A percentile compares a stretch with the other conserved stretches of the same genome.
phyloP scores from a whole-genome alignment of 768 basidiomycete species.

The Pleurotus djamor region DNA sequence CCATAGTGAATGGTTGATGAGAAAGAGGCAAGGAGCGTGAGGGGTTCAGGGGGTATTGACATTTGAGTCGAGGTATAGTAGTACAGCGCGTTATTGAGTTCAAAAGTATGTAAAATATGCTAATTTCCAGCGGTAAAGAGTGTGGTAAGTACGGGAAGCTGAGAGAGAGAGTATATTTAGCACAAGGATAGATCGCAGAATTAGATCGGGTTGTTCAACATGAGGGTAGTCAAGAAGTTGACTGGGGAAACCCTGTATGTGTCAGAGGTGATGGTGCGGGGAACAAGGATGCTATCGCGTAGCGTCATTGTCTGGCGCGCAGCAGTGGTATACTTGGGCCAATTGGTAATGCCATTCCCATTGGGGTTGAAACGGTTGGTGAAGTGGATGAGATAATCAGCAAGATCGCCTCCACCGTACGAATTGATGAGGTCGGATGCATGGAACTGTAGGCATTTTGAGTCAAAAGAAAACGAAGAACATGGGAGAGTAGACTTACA shows the following conservation, averaged over 20 bases:
- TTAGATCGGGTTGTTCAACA: background rate
- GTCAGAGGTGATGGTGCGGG: background rate
- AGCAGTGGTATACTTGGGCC: constrained; percentile 27
- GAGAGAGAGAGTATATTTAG: no score
- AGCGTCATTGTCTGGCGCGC: background rate
- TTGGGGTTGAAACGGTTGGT: constrained; percentile 32
- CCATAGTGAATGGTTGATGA: background rate
- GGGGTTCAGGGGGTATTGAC: no score
- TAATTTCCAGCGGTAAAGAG: no score
- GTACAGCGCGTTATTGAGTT: no score
- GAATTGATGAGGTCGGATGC: constrained; percentile 25
- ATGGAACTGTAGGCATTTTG: constrained; percentile 23
- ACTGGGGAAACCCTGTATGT: background rate
- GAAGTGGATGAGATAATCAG: constrained; percentile 34
- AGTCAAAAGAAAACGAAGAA: background rate
- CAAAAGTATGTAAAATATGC: no score
- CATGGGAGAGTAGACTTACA: constrained; percentile 13
- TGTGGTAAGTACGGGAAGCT: no score
- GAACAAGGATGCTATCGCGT: background rate
- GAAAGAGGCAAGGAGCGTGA: no score
- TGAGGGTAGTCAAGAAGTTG: background rate
- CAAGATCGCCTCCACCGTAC: constrained; percentile 25
- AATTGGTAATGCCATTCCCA: constrained; percentile 15
- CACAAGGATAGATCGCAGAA: no score
- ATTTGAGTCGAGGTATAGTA: no score